Evolutionary conservation across 2,329 filamentous ascomycete genomes (phyloP).

Genomic region (Ophiostoma piceae): DNA sequence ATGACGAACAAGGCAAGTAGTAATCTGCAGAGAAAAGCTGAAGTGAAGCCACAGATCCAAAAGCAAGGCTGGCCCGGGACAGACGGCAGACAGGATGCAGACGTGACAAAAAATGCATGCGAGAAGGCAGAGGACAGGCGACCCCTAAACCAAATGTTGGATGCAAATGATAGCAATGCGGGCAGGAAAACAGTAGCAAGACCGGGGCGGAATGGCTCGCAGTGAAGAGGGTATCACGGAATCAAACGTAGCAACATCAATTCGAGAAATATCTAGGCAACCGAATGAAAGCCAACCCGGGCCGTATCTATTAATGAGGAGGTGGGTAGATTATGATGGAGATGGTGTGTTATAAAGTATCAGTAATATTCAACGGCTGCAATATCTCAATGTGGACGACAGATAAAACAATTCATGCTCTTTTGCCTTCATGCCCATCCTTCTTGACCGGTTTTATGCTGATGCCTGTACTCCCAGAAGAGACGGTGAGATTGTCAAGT

Average conservation of each 20-base stretch:
- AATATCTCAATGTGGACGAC: neutral
- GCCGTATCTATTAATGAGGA: neutral
- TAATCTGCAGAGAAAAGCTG: neutral
- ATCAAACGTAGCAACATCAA: neutral
- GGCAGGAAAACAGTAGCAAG: neutral
- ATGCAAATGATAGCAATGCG: neutral
- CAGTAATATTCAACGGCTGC: neutral
- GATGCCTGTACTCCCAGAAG: neutral
- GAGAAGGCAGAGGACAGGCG: neutral
- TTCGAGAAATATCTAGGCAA: neutral
- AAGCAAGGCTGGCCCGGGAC: neutral
- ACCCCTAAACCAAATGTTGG: neutral
- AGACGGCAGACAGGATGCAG: neutral
- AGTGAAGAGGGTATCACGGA: neutral
- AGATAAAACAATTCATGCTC: neutral
- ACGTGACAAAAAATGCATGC: neutral
- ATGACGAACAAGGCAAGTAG: neutral
- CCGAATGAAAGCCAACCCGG: neutral
- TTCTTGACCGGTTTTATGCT: neutral
- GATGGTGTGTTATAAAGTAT: too few relatives aligned
- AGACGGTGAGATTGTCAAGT: neutral
- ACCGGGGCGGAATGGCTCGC: accelerated
- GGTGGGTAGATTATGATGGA: neutral
- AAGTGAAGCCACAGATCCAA: neutral
- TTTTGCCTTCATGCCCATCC: neutral